Base-by-base conservation (phyloP, 352 stramenopile genomes). In the Paralagenidium karlingii region DNA sequence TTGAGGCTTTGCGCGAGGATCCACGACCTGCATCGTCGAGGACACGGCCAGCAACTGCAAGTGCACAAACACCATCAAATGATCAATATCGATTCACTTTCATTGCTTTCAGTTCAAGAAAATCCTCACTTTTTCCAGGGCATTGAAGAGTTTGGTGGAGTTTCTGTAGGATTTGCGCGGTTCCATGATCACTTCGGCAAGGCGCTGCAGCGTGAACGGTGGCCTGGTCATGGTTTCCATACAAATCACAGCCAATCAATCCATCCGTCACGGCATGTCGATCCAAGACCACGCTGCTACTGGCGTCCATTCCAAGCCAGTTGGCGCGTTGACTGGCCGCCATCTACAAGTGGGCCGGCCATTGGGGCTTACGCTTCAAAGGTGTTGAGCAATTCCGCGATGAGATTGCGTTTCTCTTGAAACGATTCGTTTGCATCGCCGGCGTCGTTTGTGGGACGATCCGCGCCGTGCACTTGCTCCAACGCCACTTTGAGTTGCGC, bases 171-270 rank as follows among this genome's bases (percentile, higher is more conserved):
- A 77, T 38, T 65, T 68, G 10, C 58, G 51, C 1, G 76, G 76
- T 43, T 84, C 58, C 30, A 86, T 8, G 33, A 87, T 69, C 28
- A 90, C 67, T 54, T 90, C 76, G 3, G 69, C 79, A 37, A 90
- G 61, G 0, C 76, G 60, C 49, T 90, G 76, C 43, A 90, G 62
- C 39, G 76, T 90, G 51, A 90, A 90, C 25, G 76, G 76, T 22
- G 76, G 69, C 1, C 68, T 78, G 38, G 15, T 24, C 18, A 34
- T n/a, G n/a, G n/a, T n/a, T n/a, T n/a, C n/a, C n/a, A n/a, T n/a
- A n/a, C n/a, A n/a, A n/a, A n/a, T n/a, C n/a, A n/a, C n/a, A 48
- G 31, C 5, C 42, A 16, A 15, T 30, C 15, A n/a, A 43, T 48
- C n/a, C n/a, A n/a, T n/a, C n/a, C n/a, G n/a, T n/a, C n/a, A n/a